Percentiles rank a stretch among this genome's conserved stretches.
Evolutionary conservation across 2,329 filamentous ascomycete species (phyloP).

Genomic region (Aspergillus brunneoviolaceus): DNA sequence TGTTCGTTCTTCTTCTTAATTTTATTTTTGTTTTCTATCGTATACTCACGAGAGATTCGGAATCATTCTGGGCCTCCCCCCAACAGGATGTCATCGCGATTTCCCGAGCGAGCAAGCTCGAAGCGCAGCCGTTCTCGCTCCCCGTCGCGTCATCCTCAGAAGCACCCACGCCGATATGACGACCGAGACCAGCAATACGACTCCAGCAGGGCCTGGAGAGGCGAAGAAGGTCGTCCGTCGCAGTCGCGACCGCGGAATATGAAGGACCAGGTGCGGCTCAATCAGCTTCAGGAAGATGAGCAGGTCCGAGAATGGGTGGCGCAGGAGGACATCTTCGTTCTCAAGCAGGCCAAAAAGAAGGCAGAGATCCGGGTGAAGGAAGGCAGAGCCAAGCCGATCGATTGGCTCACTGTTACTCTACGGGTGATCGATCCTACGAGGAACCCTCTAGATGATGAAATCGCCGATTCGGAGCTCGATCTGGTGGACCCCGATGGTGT

Average conservation of each 20-base stretch:
- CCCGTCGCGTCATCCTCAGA: constrained; percentile 41
- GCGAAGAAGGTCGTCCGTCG: constrained; percentile 22
- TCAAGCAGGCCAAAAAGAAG: constrained; percentile 97
- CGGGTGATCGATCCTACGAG: constrained; percentile 83
- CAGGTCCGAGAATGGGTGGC: constrained; percentile 82
- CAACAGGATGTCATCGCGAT: constrained; percentile 33
- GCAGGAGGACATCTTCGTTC: constrained; percentile 91
- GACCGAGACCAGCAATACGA: constrained; percentile 30
- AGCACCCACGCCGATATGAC: constrained; percentile 36
- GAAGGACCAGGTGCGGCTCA: constrained; percentile 49
- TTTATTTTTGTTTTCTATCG: too few species aligned
- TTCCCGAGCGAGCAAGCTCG: constrained; percentile 33
- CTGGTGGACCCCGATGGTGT: constrained; percentile 79
- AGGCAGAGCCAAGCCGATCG: constrained; percentile 85
- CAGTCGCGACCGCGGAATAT: constrained; percentile 32
- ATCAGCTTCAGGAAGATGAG: constrained; percentile 69
- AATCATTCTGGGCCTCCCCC: background rate
- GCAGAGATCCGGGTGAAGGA: constrained; percentile 92
- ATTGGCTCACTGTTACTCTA: constrained; percentile 88
- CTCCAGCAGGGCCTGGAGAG: constrained; percentile 19
- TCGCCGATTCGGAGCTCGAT: constrained; percentile 72
- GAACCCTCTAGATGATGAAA: constrained; percentile 78
- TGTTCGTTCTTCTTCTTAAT: background rate
- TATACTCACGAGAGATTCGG: too few species aligned
- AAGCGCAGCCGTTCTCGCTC: constrained; percentile 46